These are phyloP conservation scores for Acacia crassicarpa DNA, from an alignment of 306 rosid genomes.

Conservation along the genomic window DNA sequence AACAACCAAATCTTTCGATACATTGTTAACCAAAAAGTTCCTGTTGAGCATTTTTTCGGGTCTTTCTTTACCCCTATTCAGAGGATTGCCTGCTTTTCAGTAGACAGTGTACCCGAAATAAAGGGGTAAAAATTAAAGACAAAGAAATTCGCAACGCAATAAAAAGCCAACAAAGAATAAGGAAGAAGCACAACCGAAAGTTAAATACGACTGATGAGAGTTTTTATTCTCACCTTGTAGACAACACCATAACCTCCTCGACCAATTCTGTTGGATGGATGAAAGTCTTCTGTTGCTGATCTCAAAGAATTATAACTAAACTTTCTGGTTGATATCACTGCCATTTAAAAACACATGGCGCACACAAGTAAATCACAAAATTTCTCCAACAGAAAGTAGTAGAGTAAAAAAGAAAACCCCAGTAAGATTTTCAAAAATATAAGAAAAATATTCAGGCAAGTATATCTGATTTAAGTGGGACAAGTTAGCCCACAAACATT, in stretches of 20 bases:
- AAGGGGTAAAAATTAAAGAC: not conserved
- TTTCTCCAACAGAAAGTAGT: not conserved
- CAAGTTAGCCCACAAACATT: conserved; percentile 11
- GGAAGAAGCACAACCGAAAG: conserved; percentile 4
- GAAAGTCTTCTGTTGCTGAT: conserved; percentile 82
- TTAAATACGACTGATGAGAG: not conserved
- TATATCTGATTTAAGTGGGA: conserved; percentile 4
- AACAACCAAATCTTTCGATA: not conserved
- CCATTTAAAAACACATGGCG: conserved; percentile 35
- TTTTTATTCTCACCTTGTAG: conserved; percentile 57
- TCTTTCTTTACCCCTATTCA: not conserved
- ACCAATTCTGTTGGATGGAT: conserved; percentile 77
- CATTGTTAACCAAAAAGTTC: too few relatives aligned
- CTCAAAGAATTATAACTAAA: conserved; percentile 67
- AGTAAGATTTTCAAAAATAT: not conserved
- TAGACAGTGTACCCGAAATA: not conserved
- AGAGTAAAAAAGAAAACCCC: not conserved
- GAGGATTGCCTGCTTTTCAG: not conserved
- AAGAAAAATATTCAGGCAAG: not conserved
- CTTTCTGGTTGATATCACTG: conserved; percentile 56
- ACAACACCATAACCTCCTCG: conserved; percentile 96
- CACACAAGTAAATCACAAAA: conserved; percentile 15
- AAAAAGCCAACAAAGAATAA: conserved; percentile 6
- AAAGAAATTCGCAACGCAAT: not conserved
- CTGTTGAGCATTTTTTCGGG: not conserved